These are phyloP conservation scores for Kingdonia uniflora DNA, from an alignment of 164 flowering plant genomes.

Conservation along the genomic window DNA sequence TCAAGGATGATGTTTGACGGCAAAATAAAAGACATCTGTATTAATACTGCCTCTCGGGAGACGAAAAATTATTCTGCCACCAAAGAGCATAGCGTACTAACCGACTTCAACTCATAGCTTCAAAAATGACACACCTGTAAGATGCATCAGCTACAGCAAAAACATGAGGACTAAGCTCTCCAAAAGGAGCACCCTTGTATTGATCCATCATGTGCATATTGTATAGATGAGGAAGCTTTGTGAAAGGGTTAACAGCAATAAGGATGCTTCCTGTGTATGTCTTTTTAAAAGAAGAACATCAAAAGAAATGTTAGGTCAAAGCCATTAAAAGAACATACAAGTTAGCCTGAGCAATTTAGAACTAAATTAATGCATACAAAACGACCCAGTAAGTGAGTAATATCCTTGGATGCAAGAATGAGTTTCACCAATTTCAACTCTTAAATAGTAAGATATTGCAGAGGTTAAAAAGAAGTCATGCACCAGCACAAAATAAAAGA, in stretches of 20 bases:
- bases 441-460: not conserved
- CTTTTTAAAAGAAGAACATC: slow-evolving; percentile 24
- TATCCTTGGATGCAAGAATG: not conserved
- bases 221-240: slow-evolving; percentile 94
- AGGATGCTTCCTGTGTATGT: slow-evolving; percentile 98
- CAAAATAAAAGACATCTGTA: no score
- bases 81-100: no score
- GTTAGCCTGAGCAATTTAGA: not conserved
- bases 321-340: not conserved
- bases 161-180: slow-evolving; percentile 96
- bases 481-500: no score
- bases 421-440: not conserved
- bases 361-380: not conserved
- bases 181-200: slow-evolving; percentile 89
- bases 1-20: no score
- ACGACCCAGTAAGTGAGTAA: not conserved
- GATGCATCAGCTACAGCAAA: slow-evolving; percentile 99
- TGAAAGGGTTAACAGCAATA: slow-evolving; percentile 97
- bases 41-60: no score
- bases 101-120: no score
- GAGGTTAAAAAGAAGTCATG: not conserved
- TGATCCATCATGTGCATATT: slow-evolving; percentile 96
- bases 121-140: slow-evolving; percentile 51
- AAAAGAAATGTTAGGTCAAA: not conserved
- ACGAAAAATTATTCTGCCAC: no score